These are phyloP conservation scores for Pythium plurisporium DNA, from an alignment of 352 stramenopile species.

Conservation along the genomic window DNA sequence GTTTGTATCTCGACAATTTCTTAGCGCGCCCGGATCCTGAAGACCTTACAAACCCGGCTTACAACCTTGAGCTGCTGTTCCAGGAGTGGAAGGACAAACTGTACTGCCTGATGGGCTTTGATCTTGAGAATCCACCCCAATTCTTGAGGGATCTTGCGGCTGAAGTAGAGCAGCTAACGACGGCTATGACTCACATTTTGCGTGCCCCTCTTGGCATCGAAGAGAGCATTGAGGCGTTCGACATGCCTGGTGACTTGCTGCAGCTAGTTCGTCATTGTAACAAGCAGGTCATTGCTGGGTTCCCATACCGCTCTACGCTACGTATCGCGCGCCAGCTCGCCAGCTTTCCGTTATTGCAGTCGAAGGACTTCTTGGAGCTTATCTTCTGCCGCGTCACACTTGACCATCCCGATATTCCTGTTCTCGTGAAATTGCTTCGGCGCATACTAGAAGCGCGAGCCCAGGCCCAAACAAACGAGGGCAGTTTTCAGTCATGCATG, in stretches of 20 bases:
- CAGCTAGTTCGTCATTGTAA: slow-evolving; percentile 76
- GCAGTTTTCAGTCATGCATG: slow-evolving; percentile 31
- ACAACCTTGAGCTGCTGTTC: slow-evolving; percentile 77
- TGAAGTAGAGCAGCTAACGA: slow-evolving; percentile 67
- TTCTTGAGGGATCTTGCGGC: slow-evolving; percentile 42
- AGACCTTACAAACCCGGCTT: slow-evolving; percentile 66
- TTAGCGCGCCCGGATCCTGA: slow-evolving; percentile 64
- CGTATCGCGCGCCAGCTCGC: slow-evolving; percentile 57
- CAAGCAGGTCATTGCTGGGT: slow-evolving; percentile 57
- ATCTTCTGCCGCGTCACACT: slow-evolving; percentile 67
- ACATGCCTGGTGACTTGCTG: slow-evolving; percentile 69
- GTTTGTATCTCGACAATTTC: slow-evolving; percentile 73
- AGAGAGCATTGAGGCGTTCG: slow-evolving; percentile 55
- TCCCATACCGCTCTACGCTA: slow-evolving; percentile 66
- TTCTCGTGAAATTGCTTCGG: slow-evolving; percentile 66
- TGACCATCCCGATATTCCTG: slow-evolving; percentile 64
- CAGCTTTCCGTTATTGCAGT: slow-evolving; percentile 62
- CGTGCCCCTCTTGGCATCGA: slow-evolving; percentile 62
- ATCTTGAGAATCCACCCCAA: slow-evolving; percentile 55
- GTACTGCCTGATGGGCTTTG: slow-evolving; percentile 47
- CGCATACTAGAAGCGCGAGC: slow-evolving; percentile 62
- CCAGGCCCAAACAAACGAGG: slow-evolving; percentile 21
- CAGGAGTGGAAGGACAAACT: slow-evolving; percentile 64
- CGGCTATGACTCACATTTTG: slow-evolving; percentile 67
- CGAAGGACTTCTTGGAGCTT: slow-evolving; percentile 67